Conservation (phyloP, 179 eudicot genomes). For the Silene noctiflora region DNA sequence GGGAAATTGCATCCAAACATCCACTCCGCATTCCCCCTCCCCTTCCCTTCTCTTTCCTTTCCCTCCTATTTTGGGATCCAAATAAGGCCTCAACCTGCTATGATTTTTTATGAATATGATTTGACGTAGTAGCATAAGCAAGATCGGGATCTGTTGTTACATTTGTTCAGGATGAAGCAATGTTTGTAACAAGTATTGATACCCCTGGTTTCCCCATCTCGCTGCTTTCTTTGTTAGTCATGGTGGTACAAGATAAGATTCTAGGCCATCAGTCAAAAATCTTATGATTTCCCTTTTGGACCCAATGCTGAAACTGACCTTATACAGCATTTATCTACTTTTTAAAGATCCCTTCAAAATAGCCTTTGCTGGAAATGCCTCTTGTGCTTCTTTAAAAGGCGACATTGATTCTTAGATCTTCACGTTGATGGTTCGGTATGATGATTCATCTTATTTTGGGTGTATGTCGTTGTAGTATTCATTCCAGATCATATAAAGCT, state of each 20-base stretch:
- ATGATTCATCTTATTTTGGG: not conserved
- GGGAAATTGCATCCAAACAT: too few relatives aligned
- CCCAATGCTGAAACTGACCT: constrained; percentile 10
- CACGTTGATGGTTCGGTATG: not conserved
- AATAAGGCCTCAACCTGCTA: not conserved
- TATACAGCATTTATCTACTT: constrained; percentile 4
- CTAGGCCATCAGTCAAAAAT: constrained; percentile 18
- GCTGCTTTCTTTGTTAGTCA: constrained; percentile 19
- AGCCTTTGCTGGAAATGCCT: constrained; percentile 14
- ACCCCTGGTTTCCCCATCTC: not conserved
- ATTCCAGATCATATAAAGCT: constrained; percentile 13
- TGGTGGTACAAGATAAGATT: constrained; percentile 20
- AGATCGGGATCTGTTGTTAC: constrained; percentile 1
- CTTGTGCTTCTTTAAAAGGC: constrained; percentile 15
- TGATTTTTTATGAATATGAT: not conserved
- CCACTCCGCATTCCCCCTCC: too few relatives aligned
- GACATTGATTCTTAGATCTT: constrained; percentile 16
- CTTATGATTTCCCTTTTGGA: constrained; percentile 9
- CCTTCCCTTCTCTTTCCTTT: not conserved
- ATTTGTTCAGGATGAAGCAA: not conserved
- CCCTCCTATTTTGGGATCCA: too few relatives aligned
- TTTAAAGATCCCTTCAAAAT: constrained; percentile 13
- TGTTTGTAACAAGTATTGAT: constrained; percentile 7
- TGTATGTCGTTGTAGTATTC: not conserved
- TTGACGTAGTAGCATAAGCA: constrained; percentile 2